A percentile compares a stretch with the other conserved stretches of the same genome.
Evolutionary conservation across 768 basidiomycete species (phyloP).

Genomic region (Neoboletus subvelutipes): DNA sequence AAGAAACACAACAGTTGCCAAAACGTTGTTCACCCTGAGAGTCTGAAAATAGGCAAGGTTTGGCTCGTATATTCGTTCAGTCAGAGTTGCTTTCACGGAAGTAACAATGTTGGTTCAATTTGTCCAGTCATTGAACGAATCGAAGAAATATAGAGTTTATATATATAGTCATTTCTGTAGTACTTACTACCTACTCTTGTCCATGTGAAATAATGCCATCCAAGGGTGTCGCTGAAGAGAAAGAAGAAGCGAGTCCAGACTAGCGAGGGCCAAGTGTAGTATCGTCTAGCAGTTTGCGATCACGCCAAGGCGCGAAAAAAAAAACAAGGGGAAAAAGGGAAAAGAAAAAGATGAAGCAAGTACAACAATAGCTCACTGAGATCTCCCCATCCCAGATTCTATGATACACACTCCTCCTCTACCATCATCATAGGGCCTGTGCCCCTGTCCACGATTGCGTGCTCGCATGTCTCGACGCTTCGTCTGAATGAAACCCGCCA

Average conservation of each 20-base stretch:
- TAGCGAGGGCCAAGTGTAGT: not conserved
- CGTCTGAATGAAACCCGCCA: not conserved
- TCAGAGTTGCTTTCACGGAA: too few species aligned
- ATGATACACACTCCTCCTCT: constrained; percentile 18
- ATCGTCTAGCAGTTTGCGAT: not conserved
- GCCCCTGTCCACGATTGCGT: constrained; percentile 21
- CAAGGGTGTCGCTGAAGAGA: not conserved
- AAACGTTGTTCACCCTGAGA: too few species aligned
- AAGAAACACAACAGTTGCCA: too few species aligned
- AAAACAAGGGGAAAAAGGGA: not conserved
- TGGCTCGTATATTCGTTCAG: too few species aligned
- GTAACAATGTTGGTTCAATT: too few species aligned
- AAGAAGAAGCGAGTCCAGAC: not conserved
- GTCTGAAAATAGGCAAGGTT: too few species aligned
- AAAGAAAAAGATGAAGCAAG: constrained; percentile 13
- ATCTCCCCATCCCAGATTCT: constrained; percentile 6
- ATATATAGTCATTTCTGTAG: not conserved
- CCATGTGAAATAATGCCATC: constrained; percentile 3
- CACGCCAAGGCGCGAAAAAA: not conserved
- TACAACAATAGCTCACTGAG: constrained; percentile 23
- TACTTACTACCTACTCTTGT: not conserved
- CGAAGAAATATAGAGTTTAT: not conserved
- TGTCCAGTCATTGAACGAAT: not conserved
- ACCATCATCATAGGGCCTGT: constrained; percentile 18
- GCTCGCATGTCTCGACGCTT: constrained; percentile 3